Conservation (phyloP, 208 protist genomes). For the Leishmania lainsoni region DNA sequence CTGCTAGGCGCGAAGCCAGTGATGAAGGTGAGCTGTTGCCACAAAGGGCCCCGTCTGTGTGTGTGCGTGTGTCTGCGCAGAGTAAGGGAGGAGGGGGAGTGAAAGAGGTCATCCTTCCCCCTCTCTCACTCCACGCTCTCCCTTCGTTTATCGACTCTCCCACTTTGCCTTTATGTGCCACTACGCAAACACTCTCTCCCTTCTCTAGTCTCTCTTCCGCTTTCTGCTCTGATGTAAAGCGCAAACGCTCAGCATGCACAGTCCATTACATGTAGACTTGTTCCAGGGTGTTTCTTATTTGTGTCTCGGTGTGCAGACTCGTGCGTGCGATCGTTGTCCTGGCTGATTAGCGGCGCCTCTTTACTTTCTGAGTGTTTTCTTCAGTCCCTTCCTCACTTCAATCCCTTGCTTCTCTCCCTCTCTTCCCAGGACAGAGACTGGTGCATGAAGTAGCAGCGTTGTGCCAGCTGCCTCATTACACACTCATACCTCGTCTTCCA, state of each 20-base stretch:
- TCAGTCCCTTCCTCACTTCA: slow-evolving; percentile 9
- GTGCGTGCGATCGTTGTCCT: background rate
- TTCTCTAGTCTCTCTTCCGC: background rate
- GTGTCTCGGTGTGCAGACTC: background rate
- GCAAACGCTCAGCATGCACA: slow-evolving; percentile 7
- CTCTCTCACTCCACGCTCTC: background rate
- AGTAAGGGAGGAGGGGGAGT: background rate
- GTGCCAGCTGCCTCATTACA: background rate
- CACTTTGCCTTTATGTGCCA: background rate
- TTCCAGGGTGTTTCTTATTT: slow-evolving; percentile 8
- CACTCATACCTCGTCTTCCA: background rate
- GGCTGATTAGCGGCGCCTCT: too few relatives aligned
- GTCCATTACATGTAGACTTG: slow-evolving; percentile 3
- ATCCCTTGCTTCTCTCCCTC: background rate
- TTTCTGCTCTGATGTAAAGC: slow-evolving; percentile 10
- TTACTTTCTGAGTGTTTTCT: background rate
- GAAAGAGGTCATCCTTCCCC: background rate
- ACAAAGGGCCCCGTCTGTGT: background rate
- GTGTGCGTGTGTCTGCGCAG: background rate
- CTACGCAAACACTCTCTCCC: background rate
- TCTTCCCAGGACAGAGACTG: background rate
- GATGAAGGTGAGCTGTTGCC: background rate
- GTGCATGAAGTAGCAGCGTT: background rate
- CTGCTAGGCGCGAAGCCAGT: background rate
- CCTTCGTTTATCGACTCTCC: background rate